These are phyloP conservation scores for Aspergillus udagawae DNA, from an alignment of 2,329 filamentous ascomycete genomes.

Conservation along the genomic window DNA sequence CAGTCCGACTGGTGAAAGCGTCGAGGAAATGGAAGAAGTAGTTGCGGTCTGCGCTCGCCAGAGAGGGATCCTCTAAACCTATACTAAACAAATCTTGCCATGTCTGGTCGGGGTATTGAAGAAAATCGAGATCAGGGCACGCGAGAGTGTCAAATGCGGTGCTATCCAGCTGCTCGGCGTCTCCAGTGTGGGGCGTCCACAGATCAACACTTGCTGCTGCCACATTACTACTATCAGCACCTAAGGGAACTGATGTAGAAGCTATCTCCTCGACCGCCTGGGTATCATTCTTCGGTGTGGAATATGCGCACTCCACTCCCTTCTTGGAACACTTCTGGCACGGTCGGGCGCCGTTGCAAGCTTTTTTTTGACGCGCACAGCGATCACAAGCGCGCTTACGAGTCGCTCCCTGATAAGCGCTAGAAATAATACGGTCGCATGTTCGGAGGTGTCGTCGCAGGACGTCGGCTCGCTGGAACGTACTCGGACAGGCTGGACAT, in stretches of 20 bases:
- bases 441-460: slow-evolving; percentile 34
- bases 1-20: slow-evolving; percentile 35
- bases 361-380: slow-evolving; percentile 34
- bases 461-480: slow-evolving; percentile 37
- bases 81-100: slow-evolving; percentile 12
- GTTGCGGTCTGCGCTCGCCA: slow-evolving; percentile 3
- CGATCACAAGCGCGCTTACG: slow-evolving; percentile 33
- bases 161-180: slow-evolving; percentile 3
- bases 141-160: neutral
- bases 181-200: neutral
- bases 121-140: neutral
- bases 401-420: slow-evolving; percentile 8
- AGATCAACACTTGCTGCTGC: neutral
- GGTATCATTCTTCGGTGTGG: slow-evolving; percentile 4
- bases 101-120: slow-evolving; percentile 2
- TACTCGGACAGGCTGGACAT: slow-evolving; percentile 28
- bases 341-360: slow-evolving; percentile 28
- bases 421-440: slow-evolving; percentile 21
- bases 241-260: neutral
- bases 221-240: neutral
- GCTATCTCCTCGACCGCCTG: neutral
- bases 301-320: slow-evolving; percentile 20
- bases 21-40: slow-evolving; percentile 28
- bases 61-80: slow-evolving; percentile 1
- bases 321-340: slow-evolving; percentile 26